Conservation (phyloP, 805 yeast genomes). For the Yamadazyma kitorensis region DNA sequence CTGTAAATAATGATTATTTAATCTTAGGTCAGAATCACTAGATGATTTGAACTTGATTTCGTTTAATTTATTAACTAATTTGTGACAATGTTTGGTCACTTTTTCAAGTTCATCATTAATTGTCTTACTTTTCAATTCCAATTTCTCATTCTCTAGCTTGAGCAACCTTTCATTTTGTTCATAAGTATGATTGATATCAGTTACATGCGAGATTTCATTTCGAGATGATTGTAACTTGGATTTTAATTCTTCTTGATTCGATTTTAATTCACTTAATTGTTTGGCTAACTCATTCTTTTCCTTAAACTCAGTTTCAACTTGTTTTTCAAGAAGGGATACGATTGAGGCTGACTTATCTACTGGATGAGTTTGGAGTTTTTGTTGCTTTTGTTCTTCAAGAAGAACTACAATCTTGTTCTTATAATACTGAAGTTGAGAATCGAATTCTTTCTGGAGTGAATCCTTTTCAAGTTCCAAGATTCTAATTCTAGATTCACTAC, state of each 20-base stretch:
- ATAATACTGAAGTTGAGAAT: constrained; percentile 31
- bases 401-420: constrained; percentile 27
- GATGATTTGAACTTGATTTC: constrained; percentile 13
- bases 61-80: constrained; percentile 26
- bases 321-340: constrained; percentile 28
- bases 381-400: constrained; percentile 11
- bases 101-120: constrained; percentile 30
- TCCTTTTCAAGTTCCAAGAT: constrained; percentile 35
- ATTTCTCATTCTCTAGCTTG: constrained; percentile 25
- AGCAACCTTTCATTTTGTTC: constrained; percentile 29
- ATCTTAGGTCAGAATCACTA: constrained; percentile 16
- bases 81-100: constrained; percentile 27
- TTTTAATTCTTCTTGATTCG: constrained; percentile 14
- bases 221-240: constrained; percentile 19
- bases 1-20: constrained; percentile 11
- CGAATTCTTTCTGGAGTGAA: constrained; percentile 21
- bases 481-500: constrained; percentile 37
- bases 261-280: constrained; percentile 10
- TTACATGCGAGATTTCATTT: constrained; percentile 24
- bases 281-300: constrained; percentile 23
- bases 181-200: constrained; percentile 21
- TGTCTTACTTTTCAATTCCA: constrained; percentile 26
- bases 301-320: constrained; percentile 30
- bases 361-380: neutral
- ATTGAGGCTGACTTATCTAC: constrained; percentile 6